Percentiles rank a stretch among this genome's conserved stretches.
Evolutionary conservation across 306 rosid species (phyloP).

Genomic region (Glycine tomentella): DNA sequence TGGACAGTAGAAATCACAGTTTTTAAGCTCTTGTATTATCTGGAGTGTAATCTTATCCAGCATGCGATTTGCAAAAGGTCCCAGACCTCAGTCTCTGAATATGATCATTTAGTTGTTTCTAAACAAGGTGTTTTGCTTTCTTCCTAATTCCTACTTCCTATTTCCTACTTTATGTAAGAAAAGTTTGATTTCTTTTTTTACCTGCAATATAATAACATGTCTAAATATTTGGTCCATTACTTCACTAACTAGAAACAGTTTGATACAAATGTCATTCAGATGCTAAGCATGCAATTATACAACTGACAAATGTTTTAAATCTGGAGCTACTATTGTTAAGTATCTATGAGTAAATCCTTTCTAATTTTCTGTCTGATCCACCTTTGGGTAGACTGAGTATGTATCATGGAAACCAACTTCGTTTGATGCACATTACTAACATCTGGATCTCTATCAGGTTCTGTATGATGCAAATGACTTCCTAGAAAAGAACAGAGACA

Average conservation of each 20-base stretch:
- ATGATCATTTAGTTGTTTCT: conserved; percentile 25
- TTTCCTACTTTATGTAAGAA: not conserved
- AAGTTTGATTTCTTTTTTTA: not conserved
- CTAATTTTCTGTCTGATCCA: conserved; percentile 1
- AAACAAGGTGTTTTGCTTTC: conserved; percentile 2
- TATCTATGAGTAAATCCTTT: conserved; percentile 9
- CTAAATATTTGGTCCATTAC: conserved; percentile 1
- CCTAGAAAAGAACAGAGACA: conserved; percentile 83
- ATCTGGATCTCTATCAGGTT: conserved; percentile 63
- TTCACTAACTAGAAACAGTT: not conserved
- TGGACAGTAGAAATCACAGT: conserved; percentile 18
- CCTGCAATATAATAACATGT: conserved; percentile 7
- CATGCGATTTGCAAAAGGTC: conserved; percentile 28
- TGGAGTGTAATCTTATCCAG: conserved; percentile 11
- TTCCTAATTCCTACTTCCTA: conserved; percentile 1
- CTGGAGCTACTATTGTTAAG: conserved; percentile 17
- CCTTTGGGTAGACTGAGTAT: not conserved
- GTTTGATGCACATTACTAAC: conserved; percentile 44
- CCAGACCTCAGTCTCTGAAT: conserved; percentile 15
- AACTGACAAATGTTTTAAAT: conserved; percentile 21
- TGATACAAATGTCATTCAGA: conserved; percentile 1
- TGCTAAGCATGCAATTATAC: conserved; percentile 35
- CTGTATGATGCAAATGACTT: conserved; percentile 86
- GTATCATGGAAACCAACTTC: conserved; percentile 40
- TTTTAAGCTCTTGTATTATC: conserved; percentile 14